A percentile compares a stretch with the other conserved stretches of the same genome.
phyloP scores from a whole-genome alignment of 2,329 filamentous ascomycete species.

The Cordyceps militaris region DNA sequence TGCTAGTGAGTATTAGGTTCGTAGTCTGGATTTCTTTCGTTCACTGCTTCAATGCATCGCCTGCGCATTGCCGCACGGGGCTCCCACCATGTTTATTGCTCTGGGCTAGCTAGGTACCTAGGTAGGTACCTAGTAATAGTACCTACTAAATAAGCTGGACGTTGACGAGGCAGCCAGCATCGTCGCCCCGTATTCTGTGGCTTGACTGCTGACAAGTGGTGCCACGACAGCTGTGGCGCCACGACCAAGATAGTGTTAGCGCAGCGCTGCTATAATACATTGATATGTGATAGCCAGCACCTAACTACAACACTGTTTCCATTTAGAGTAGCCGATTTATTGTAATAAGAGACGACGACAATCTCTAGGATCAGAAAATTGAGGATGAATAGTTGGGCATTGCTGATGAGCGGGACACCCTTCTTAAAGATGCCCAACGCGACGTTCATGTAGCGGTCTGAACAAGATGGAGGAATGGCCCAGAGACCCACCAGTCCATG shows the following conservation, averaged over 20 bases:
- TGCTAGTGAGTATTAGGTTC: background rate
- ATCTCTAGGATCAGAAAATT: background rate
- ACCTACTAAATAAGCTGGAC: too few relatives aligned
- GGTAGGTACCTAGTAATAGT: too few relatives aligned
- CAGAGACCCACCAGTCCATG: conserved; percentile 37
- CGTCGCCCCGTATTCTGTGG: background rate
- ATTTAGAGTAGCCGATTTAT: too few relatives aligned
- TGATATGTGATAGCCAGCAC: background rate
- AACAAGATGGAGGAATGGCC: background rate
- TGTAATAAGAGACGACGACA: background rate
- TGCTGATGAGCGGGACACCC: background rate
- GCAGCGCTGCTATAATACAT: background rate
- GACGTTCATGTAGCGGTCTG: conserved; percentile 7
- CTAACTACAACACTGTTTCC: too few relatives aligned
- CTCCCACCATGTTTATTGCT: conserved; percentile 2
- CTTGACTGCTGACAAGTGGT: conserved; percentile 7
- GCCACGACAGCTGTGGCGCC: conserved; percentile 9
- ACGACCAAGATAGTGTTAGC: background rate
- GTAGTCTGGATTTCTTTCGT: background rate
- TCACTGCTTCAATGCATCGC: background rate
- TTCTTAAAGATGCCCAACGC: too few relatives aligned
- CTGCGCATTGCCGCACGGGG: background rate
- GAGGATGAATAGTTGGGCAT: background rate
- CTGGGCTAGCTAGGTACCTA: background rate
- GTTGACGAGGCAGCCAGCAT: conserved; percentile 9